phyloP scores from a whole-genome alignment of 148 eudicot genomes.

The Cornus suecica region DNA sequence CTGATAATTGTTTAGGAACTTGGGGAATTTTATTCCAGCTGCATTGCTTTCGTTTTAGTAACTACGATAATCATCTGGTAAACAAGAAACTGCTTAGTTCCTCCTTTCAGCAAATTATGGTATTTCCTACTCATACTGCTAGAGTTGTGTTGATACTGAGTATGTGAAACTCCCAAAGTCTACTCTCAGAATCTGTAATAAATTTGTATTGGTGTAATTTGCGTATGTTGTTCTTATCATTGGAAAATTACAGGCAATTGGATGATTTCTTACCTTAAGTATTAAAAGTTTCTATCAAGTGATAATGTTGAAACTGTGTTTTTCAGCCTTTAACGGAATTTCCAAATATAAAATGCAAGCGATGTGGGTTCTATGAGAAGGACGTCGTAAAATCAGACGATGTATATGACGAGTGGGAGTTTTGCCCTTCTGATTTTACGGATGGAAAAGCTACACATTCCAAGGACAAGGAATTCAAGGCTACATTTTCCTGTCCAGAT shows the following conservation, averaged over 20 bases:
- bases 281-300: neutral
- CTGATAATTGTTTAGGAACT: neutral
- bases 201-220: neutral
- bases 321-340: slow-evolving; percentile 81
- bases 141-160: neutral
- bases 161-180: neutral
- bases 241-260: neutral
- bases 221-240: neutral
- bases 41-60: neutral
- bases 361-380: slow-evolving; percentile 75
- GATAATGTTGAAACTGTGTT: neutral
- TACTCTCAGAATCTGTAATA: neutral
- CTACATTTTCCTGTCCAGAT: slow-evolving; percentile 50
- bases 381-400: slow-evolving; percentile 46
- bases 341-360: slow-evolving; percentile 72
- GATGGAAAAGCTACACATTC: slow-evolving; percentile 44
- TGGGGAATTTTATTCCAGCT: neutral
- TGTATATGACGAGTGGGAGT: slow-evolving; percentile 69
- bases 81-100: neutral
- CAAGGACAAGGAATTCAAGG: slow-evolving; percentile 52
- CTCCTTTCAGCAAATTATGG: too few relatives aligned
- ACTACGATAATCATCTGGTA: neutral
- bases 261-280: neutral
- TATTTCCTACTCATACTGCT: neutral
- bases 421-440: slow-evolving; percentile 60